These are phyloP conservation scores for Chytridium lagenaria DNA, from an alignment of 371 early-diverging fungal species.

Conservation along the genomic window DNA sequence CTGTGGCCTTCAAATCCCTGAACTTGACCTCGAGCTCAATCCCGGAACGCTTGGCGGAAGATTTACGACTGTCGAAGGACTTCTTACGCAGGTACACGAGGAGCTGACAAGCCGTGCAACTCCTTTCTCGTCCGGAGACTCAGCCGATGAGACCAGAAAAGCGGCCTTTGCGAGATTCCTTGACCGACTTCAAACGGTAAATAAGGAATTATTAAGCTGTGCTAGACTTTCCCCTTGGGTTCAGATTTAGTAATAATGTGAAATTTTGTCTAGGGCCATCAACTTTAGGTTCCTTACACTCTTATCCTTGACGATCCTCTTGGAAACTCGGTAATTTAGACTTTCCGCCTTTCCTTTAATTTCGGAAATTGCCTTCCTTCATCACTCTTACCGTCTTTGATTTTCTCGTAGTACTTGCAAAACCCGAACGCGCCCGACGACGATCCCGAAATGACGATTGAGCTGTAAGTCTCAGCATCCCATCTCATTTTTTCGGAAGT, in stretches of 20 bases:
- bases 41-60: slow-evolving; percentile 95
- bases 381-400: neutral
- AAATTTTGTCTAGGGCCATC: too few relatives aligned
- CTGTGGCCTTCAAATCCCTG: slow-evolving; percentile 88
- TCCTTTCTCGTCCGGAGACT: slow-evolving; percentile 81
- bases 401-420: slow-evolving; percentile 48
- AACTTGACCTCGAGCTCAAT: slow-evolving; percentile 78
- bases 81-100: slow-evolving; percentile 85
- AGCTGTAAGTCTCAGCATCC: slow-evolving; percentile 40
- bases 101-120: slow-evolving; percentile 72
- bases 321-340: slow-evolving; percentile 73
- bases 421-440: slow-evolving; percentile 92
- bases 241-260: too few relatives aligned
- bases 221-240: too few relatives aligned
- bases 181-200: slow-evolving; percentile 65
- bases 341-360: slow-evolving; percentile 51
- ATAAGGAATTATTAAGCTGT: too few relatives aligned
- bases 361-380: neutral
- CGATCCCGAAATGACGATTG: slow-evolving; percentile 91
- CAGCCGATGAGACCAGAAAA: slow-evolving; percentile 61
- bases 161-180: slow-evolving; percentile 71
- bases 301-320: slow-evolving; percentile 93
- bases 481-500: too few relatives aligned
- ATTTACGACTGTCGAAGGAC: slow-evolving; percentile 95
- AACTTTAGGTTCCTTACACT: slow-evolving; percentile 47